Percentiles rank a stretch among this genome's conserved stretches.
phyloP scores from a whole-genome alignment of 192 early-diverging fungal species.

The Linnemannia zychae region DNA sequence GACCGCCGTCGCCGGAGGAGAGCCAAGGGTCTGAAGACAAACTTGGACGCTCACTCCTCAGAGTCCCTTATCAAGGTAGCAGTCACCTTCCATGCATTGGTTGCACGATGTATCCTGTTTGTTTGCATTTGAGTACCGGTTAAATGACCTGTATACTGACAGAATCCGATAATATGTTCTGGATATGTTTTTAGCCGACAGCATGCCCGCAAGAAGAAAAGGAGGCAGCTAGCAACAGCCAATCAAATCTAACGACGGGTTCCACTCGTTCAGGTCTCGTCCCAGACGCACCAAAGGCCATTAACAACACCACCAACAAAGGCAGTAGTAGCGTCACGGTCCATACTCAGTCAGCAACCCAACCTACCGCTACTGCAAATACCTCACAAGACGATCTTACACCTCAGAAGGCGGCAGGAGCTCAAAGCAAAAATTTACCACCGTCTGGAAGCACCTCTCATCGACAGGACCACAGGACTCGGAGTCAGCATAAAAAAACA shows the following conservation, averaged over 20 bases:
- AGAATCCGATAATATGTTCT: neutral
- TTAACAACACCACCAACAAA: neutral
- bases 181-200: constrained; percentile 8
- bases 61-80: constrained; percentile 37
- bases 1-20: constrained; percentile 44
- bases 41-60: constrained; percentile 11
- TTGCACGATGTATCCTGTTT: neutral
- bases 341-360: neutral
- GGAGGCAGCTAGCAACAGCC: neutral
- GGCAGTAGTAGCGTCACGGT: neutral
- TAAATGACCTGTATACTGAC: neutral
- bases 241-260: neutral
- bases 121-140: neutral
- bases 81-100: neutral
- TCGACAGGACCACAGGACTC: neutral
- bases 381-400: neutral
- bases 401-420: neutral
- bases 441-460: neutral
- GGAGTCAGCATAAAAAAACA: neutral
- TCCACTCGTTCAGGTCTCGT: neutral
- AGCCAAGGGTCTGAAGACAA: constrained; percentile 12
- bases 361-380: neutral
- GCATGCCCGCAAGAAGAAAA: neutral
- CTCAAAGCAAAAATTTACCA: neutral
- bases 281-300: neutral